phyloP scores from a whole-genome alignment of 345 rosid genomes.

The Citrus glauca region DNA sequence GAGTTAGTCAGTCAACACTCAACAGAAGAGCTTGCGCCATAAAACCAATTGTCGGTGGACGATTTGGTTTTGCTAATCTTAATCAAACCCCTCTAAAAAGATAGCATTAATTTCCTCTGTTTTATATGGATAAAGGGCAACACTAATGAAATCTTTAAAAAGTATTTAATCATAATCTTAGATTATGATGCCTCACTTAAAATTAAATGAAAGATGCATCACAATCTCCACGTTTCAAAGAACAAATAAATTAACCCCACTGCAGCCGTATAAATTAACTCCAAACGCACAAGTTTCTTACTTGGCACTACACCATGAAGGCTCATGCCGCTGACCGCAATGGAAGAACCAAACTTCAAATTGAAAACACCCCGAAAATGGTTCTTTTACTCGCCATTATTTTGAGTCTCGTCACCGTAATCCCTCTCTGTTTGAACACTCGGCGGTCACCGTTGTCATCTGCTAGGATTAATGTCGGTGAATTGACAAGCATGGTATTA shows the following conservation, averaged over 20 bases:
- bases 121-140: background rate
- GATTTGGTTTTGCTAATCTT: background rate
- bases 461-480: background rate
- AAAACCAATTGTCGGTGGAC: background rate
- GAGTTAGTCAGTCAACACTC: background rate
- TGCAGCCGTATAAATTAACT: background rate
- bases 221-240: background rate
- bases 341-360: slow-evolving; percentile 7
- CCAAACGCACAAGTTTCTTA: background rate
- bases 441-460: background rate
- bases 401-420: slow-evolving; percentile 19
- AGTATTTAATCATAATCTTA: background rate
- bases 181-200: background rate
- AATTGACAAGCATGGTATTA: background rate
- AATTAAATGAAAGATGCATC: background rate
- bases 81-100: background rate
- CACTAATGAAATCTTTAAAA: background rate
- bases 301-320: slow-evolving; percentile 2
- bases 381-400: slow-evolving; percentile 15
- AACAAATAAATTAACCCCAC: background rate
- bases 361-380: slow-evolving; percentile 19
- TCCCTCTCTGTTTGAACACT: slow-evolving; percentile 20
- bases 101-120: background rate
- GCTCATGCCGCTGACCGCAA: background rate
- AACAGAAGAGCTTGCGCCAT: background rate